phyloP scores from a whole-genome alignment of 2,329 filamentous ascomycete species.

The Remersonia thermophila region DNA sequence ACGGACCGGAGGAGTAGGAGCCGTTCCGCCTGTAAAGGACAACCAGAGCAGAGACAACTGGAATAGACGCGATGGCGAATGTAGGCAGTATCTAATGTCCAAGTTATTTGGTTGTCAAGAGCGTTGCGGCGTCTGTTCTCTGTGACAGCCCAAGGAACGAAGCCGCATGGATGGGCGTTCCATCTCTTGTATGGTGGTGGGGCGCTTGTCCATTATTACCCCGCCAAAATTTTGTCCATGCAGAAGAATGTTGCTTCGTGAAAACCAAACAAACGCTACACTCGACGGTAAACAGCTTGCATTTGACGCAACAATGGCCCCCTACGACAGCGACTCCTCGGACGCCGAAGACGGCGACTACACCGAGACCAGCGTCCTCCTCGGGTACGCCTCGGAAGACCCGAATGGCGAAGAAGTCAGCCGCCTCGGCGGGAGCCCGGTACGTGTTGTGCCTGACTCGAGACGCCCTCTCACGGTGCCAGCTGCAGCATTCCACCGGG shows the following conservation, averaged over 20 bases:
- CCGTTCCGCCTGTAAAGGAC: conserved; percentile 27
- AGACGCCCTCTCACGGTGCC: too few species aligned
- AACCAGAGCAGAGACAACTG: background rate
- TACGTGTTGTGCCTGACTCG: conserved; percentile 42
- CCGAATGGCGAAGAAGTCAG: conserved; percentile 71
- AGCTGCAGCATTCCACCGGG: too few species aligned
- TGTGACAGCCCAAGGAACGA: too few species aligned
- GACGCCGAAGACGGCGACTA: conserved; percentile 55
- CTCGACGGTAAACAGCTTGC: too few species aligned
- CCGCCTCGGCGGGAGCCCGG: conserved; percentile 75
- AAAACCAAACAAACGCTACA: too few species aligned
- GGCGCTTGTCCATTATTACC: background rate
- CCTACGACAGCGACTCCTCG: conserved; percentile 81
- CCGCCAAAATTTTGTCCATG: background rate
- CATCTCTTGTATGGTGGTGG: background rate
- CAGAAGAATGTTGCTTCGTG: too few species aligned
- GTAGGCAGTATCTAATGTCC: background rate
- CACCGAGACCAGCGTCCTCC: conserved; percentile 72
- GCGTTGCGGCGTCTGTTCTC: too few species aligned
- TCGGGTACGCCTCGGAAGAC: conserved; percentile 80
- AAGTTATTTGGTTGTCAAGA: too few species aligned
- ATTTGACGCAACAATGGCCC: conserved; percentile 40
- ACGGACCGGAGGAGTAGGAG: conserved; percentile 41
- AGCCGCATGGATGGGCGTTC: too few species aligned
- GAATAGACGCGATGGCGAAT: conserved; percentile 6